These are phyloP conservation scores for Flaveria brownii DNA, from an alignment of 129 eudicot genomes.

Conservation along the genomic window DNA sequence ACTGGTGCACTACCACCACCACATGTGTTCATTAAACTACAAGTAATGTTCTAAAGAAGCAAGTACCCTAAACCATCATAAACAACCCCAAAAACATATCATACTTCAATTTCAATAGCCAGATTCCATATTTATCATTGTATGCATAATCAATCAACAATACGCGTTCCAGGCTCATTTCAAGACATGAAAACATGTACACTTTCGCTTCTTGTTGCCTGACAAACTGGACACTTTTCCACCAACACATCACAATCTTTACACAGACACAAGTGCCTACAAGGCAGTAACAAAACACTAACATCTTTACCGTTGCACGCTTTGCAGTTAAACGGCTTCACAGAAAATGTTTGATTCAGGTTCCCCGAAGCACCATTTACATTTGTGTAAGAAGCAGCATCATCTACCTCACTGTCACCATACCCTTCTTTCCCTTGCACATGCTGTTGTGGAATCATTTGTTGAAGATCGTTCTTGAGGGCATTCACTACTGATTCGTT, in stretches of 20 bases:
- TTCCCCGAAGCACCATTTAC: constrained; percentile 12
- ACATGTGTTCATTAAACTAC: not conserved
- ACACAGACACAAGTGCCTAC: constrained; percentile 76
- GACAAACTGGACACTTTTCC: constrained; percentile 62
- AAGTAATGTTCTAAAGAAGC: not conserved
- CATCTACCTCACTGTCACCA: constrained; percentile 72
- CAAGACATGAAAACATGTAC: constrained; percentile 65
- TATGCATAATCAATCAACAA: constrained; percentile 20
- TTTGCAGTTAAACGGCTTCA: constrained; percentile 38
- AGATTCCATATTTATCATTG: constrained; percentile 14
- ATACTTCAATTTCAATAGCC: constrained; percentile 1
- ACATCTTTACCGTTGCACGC: constrained; percentile 58
- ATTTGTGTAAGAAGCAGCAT: constrained; percentile 52
- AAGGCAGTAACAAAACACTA: constrained; percentile 57
- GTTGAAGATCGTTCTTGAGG: constrained; percentile 64
- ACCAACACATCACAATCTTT: constrained; percentile 53
- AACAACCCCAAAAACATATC: constrained; percentile 20
- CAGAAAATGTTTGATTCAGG: not conserved
- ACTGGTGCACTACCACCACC: not conserved
- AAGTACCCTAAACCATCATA: not conserved
- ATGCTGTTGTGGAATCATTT: constrained; percentile 45
- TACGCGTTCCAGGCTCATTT: constrained; percentile 19
- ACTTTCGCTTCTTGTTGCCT: constrained; percentile 50
- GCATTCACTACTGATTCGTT: constrained; percentile 65
- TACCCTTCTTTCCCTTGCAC: constrained; percentile 55